Base-by-base conservation (phyloP, 2,329 filamentous ascomycete genomes). In the Dactylellina cionopaga region DNA sequence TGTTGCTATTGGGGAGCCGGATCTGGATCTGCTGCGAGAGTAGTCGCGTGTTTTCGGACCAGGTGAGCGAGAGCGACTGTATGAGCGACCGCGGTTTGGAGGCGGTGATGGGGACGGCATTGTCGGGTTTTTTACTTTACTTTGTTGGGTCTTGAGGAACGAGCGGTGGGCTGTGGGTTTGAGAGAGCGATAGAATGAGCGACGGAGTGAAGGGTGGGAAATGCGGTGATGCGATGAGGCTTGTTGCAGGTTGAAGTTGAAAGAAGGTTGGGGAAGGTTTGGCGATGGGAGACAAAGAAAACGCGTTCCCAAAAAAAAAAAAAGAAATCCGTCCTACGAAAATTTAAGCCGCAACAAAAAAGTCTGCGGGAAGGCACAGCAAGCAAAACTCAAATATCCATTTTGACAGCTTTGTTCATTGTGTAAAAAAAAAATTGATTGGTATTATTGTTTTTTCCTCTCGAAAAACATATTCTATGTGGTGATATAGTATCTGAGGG, bases 81-180 rank as follows among this genome's bases (percentile, higher is more conserved):
- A 64, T 27, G 66, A 71, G 19, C 66, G 58, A 22, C 58, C 58
- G 52, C 66, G 66, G 24, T 49, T 60, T 17, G 63, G 54, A 17
- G 65, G 46, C 47, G 66, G 66, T 19, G 66, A 64, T 13, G 58
- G 66, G 5, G 66, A 71, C 13, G 66, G 51, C 66, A 71, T 64
- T 33, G 10, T 44, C 11, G 6, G 35, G 13, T 33, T 31, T 11
- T 11, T 11, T 44, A 33, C 17, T 33, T 13, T 17, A 9, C 35
- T 19, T 41, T 15, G 47, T 13, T 5, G 5, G 15, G 3, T n/a
- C 7, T 49, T 25, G 33, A 44, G 24, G 37, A n/a, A 17, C n/a
- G n/a, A 13, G 35, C n/a, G 17, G 35, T 15, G 41, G 35, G 15
- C 37, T 25, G 17, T n/a, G 27, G 2, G 27, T 15, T 10, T 13